Evolutionary conservation across 306 rosid genomes (phyloP).

Genomic region (Morella rubra): DNA sequence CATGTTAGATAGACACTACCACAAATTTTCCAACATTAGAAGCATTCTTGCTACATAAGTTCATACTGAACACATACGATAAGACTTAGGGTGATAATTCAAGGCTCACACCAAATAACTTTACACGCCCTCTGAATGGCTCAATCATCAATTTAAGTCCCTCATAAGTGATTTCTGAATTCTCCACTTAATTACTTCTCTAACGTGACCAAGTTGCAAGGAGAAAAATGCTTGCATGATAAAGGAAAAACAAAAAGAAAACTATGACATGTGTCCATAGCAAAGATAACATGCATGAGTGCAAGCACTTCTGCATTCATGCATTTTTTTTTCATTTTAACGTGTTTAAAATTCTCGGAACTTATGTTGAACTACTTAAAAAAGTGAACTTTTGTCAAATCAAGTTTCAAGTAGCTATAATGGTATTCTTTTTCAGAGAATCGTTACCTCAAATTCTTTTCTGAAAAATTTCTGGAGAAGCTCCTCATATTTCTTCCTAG

Average conservation of each 20-base stretch:
- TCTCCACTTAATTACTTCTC: not conserved
- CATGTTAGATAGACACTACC: not conserved
- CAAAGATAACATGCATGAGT: not conserved
- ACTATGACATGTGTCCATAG: not conserved
- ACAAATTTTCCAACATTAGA: not conserved
- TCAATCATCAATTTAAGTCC: not conserved
- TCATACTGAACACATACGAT: not conserved
- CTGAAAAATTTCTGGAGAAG: slow-evolving; percentile 64
- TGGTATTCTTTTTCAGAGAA: slow-evolving; percentile 4
- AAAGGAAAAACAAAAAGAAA: not conserved
- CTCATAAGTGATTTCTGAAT: not conserved
- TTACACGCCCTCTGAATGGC: not conserved
- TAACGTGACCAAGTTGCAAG: not conserved
- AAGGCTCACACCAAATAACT: not conserved
- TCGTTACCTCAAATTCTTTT: slow-evolving; percentile 83
- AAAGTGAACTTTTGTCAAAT: not conserved
- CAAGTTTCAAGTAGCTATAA: not conserved
- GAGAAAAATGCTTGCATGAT: not conserved
- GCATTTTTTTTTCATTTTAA: not conserved
- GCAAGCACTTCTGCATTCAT: not conserved
- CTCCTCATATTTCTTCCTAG: slow-evolving; percentile 79
- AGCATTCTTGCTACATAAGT: not conserved
- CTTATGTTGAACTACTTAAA: too few species aligned
- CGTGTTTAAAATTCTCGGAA: not conserved
- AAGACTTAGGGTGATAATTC: not conserved